Conservation (phyloP, 768 basidiomycete genomes). For the Boletus sp. region DNA sequence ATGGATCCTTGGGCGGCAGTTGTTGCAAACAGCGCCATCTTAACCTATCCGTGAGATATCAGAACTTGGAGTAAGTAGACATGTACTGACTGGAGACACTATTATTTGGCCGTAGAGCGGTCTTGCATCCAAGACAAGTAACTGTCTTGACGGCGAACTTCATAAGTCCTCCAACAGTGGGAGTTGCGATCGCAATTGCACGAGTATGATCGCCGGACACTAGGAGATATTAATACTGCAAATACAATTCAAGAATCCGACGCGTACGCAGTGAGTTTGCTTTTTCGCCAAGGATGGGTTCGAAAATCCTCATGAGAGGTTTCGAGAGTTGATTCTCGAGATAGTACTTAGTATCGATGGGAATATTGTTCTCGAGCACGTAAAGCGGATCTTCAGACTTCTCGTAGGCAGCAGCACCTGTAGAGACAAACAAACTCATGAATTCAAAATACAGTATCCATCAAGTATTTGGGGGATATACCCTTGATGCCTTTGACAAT, state of each 20-base stretch:
- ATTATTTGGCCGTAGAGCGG: conserved; percentile 74
- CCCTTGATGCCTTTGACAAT: conserved; percentile 97
- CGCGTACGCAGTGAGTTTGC: conserved; percentile 75
- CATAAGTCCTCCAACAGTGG: conserved; percentile 95
- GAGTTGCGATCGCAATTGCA: conserved; percentile 93
- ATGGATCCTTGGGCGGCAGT: conserved; percentile 80
- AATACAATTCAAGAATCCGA: not conserved
- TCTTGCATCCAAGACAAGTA: conserved; percentile 95
- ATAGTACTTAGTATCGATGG: conserved; percentile 97
- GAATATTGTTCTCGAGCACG: conserved; percentile 96
- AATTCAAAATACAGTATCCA: not conserved
- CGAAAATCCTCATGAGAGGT: conserved; percentile 95
- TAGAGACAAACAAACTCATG: not conserved
- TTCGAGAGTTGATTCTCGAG: conserved; percentile 97
- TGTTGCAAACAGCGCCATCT: conserved; percentile 95
- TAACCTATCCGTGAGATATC: conserved; percentile 3
- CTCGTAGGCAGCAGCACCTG: conserved; percentile 97
- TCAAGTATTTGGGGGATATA: conserved; percentile 24
- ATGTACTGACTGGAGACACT: conserved; percentile 59
- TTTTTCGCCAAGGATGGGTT: conserved; percentile 93
- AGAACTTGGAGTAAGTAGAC: not conserved
- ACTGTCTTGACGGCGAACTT: conserved; percentile 96
- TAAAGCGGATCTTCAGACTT: conserved; percentile 98
- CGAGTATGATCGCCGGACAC: conserved; percentile 97
- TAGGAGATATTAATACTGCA: conserved; percentile 30